Conservation (phyloP, 805 yeast species). For the Saturnispora quitensis region DNA sequence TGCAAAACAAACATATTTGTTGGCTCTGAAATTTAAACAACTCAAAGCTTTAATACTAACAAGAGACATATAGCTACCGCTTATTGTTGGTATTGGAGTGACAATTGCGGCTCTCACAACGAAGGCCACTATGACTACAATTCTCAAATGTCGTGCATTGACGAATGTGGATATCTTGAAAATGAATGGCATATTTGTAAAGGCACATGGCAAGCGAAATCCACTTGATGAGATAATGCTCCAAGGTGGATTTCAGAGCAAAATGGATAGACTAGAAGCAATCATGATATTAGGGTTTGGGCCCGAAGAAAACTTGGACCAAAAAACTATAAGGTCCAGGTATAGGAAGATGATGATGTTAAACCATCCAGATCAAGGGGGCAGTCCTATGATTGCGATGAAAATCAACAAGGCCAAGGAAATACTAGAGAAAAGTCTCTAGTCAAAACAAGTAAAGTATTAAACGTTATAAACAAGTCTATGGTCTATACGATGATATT, state of each 20-base stretch:
- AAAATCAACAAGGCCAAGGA: conserved; percentile 85
- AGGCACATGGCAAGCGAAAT: background rate
- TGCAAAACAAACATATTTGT: background rate
- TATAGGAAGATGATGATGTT: conserved; percentile 71
- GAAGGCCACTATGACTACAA: conserved; percentile 31
- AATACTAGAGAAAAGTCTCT: conserved; percentile 46
- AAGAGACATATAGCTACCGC: conserved; percentile 32
- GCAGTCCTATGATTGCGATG: conserved; percentile 71
- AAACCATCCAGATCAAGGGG: conserved; percentile 88
- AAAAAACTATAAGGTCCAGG: conserved; percentile 49
- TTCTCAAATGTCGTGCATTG: conserved; percentile 23
- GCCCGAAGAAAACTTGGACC: conserved; percentile 42
- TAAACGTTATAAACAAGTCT: background rate
- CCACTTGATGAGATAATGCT: conserved; percentile 17
- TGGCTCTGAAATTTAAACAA: background rate
- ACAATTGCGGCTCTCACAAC: conserved; percentile 42
- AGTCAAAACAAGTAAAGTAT: background rate
- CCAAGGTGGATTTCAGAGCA: conserved; percentile 54
- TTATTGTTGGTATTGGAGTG: conserved; percentile 46
- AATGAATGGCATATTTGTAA: conserved; percentile 27
- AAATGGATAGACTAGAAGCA: conserved; percentile 67
- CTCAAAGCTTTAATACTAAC: conserved; percentile 10
- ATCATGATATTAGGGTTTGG: conserved; percentile 51
- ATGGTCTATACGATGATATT: background rate
- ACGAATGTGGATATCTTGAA: conserved; percentile 32